A percentile compares a stretch with the other conserved stretches of the same genome.
These are phyloP conservation scores for Aspergillus olivimuriae DNA, from an alignment of 495 filamentous ascomycete species.

Conservation along the genomic window DNA sequence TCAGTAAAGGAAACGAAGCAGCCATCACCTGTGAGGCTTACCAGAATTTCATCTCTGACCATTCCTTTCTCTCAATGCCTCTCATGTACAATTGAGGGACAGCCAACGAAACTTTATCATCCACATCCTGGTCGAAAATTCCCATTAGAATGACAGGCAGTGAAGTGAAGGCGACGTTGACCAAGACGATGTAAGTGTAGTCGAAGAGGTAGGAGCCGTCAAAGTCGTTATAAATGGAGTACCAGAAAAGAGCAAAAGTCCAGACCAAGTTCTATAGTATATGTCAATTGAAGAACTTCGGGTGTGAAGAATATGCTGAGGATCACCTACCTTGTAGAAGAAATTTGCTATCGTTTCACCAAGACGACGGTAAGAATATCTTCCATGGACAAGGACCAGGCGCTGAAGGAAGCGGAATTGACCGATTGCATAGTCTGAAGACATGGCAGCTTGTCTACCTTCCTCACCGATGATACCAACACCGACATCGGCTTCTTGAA, in stretches of 20 bases:
- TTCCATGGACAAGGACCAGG: conserved; percentile 88
- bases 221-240: conserved; percentile 89
- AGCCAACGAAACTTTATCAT: conserved; percentile 85
- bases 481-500: conserved; percentile 97
- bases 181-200: conserved; percentile 92
- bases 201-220: conserved; percentile 96
- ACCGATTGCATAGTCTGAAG: conserved; percentile 95
- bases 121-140: conserved; percentile 95
- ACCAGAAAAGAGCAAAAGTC: conserved; percentile 98
- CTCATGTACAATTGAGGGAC: conserved; percentile 94
- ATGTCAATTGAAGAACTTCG: conserved; percentile 10
- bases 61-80: conserved; percentile 94
- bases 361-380: conserved; percentile 92
- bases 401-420: conserved; percentile 94
- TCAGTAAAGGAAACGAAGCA: conserved; percentile 9
- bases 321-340: conserved; percentile 80
- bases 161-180: conserved; percentile 96
- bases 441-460: conserved; percentile 97
- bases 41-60: conserved; percentile 98
- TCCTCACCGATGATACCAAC: conserved; percentile 98
- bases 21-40: conserved; percentile 32
- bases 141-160: conserved; percentile 94
- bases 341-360: conserved; percentile 96
- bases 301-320: background rate
- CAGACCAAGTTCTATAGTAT: conserved; percentile 78